Conservation (phyloP, 768 basidiomycete species). For the Imleria badia region DNA sequence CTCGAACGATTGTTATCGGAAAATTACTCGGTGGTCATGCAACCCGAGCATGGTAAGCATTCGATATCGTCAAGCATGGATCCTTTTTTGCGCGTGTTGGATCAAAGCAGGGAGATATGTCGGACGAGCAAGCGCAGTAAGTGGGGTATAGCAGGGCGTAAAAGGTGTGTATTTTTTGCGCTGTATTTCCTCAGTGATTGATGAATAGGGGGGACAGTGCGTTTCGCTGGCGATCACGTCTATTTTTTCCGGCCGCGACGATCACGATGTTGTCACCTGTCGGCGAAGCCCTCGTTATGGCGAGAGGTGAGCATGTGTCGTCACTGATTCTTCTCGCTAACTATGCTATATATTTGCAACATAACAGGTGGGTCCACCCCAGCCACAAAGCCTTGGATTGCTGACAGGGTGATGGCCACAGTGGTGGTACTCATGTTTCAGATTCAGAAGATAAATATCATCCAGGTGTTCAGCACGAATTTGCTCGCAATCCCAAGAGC, state of each 20-base stretch:
- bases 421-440: too few species aligned
- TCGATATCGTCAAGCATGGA: conserved; percentile 14
- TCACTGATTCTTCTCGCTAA: too few species aligned
- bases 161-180: conserved; percentile 14
- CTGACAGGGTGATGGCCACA: too few species aligned
- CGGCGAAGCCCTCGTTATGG: conserved; percentile 22
- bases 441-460: too few species aligned
- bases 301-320: conserved; percentile 5
- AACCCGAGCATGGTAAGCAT: not conserved
- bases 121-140: conserved; percentile 8
- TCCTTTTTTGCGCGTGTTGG: conserved; percentile 17
- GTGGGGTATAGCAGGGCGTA: conserved; percentile 31
- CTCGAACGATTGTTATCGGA: not conserved
- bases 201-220: conserved; percentile 4
- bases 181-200: not conserved
- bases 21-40: not conserved
- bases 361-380: too few species aligned
- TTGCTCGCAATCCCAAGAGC: too few species aligned
- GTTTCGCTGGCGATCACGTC: conserved; percentile 30
- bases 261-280: conserved; percentile 24
- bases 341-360: too few species aligned
- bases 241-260: conserved; percentile 18
- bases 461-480: too few species aligned
- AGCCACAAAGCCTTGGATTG: too few species aligned
- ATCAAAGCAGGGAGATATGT: conserved; percentile 19